Evolutionary conservation across 2,329 filamentous ascomycete genomes (phyloP), one percentile per base, ranked within the genome.

Genomic region (Calonectria crousiana): DNA sequence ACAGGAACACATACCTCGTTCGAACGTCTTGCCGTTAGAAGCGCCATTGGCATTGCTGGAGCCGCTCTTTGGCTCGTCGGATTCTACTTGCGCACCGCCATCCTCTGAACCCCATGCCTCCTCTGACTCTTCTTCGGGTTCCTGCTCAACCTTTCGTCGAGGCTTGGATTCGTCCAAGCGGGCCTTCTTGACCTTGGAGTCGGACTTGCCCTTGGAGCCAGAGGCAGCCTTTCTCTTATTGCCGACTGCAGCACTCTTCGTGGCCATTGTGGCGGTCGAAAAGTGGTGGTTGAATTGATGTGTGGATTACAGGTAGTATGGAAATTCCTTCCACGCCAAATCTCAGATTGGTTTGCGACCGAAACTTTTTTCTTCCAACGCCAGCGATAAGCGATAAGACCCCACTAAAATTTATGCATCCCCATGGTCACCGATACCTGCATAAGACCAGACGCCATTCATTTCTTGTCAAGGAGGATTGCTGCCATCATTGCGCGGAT

Each of bases 141-240:
- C 84, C 66, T 87, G 83, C 20, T 85, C 84, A 36, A 84, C 85
- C 60, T 86, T 86, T 84, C 73, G 78, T 72, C 73, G 75, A 23
- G 76, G 53, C 76, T 83, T 83, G 67, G 78, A 66, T 71, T 84
- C 80, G 30, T 87, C 83, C 38, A 89, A 80, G 77, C 87, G 87
- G 49, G 86, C 84, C 82, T 93, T 93, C 83, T 92, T 92, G 49
- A 82, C 77, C 71, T 85, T 85, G 68, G 85, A 85, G 60, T 85
- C 84, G 23, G 85, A 78, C 66, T 82, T 86, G 56, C 86, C 84
- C 82, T 89, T 91, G 44, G 83, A 82, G 41, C 79, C 81, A 10
- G 86, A 82, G 32, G 86, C 84, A 41, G 87, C 86, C 84, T 93
- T 93, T 77, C 92, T 87, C 85, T 93, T 93, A 74, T 84, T 87